Conservation (phyloP, 495 filamentous ascomycete genomes). For the Xylaria grammica region DNA sequence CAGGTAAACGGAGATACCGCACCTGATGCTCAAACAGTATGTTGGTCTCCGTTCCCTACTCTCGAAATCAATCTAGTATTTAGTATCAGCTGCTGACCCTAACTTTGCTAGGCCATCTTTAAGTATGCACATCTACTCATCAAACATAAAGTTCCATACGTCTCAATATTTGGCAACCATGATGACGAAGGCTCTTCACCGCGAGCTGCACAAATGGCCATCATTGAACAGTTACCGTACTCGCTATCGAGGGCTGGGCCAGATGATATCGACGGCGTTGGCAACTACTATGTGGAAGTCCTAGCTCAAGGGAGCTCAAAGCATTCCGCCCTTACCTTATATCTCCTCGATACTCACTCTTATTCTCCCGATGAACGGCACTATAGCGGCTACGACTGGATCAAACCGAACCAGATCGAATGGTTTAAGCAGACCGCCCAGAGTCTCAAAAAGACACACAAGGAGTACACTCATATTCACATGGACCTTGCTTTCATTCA, state of each 20-base stretch:
- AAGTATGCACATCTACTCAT: slow-evolving; percentile 89
- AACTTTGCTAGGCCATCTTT: slow-evolving; percentile 70
- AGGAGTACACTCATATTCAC: slow-evolving; percentile 86
- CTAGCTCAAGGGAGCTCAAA: slow-evolving; percentile 75
- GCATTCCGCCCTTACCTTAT: slow-evolving; percentile 90
- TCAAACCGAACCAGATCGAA: slow-evolving; percentile 89
- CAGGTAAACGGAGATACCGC: slow-evolving; percentile 94
- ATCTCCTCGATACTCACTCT: slow-evolving; percentile 90
- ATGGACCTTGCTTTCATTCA: slow-evolving; percentile 98
- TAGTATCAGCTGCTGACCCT: slow-evolving; percentile 3
- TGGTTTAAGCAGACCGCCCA: slow-evolving; percentile 87
- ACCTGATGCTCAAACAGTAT: slow-evolving; percentile 82
- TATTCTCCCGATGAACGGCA: slow-evolving; percentile 90
- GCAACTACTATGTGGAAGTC: slow-evolving; percentile 94
- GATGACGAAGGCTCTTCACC: slow-evolving; percentile 89
- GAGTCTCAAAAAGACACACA: slow-evolving; percentile 68
- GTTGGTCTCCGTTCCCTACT: slow-evolving; percentile 15
- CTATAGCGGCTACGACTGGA: slow-evolving; percentile 91
- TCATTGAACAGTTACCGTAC: slow-evolving; percentile 86
- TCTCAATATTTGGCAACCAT: slow-evolving; percentile 95
- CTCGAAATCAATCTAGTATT: background rate
- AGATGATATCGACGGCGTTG: slow-evolving; percentile 81
- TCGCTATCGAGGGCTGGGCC: slow-evolving; percentile 84
- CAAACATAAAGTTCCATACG: slow-evolving; percentile 87
- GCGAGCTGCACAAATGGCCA: slow-evolving; percentile 77